Base-by-base conservation (phyloP, 1,284 basidiomycete genomes). In the Ustilago loliicola region DNA sequence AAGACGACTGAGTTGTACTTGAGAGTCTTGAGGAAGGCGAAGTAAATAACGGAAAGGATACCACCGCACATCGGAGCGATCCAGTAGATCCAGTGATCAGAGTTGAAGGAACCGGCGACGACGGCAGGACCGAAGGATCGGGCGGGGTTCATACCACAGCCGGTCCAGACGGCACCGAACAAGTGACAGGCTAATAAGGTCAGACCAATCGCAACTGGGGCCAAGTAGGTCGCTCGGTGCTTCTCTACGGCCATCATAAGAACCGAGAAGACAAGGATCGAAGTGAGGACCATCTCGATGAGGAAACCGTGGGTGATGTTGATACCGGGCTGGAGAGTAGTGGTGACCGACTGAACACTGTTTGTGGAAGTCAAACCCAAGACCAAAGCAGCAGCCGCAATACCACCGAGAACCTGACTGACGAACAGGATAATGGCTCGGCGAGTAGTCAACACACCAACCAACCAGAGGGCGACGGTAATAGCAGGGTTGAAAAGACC, bases 121-220 rank as follows among this genome's bases (percentile, higher is more conserved):
- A 90, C 91, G 3, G 92, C 91, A 0, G 93, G 93, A 0, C 92
- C 93, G 83, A 93, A 93, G 0, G 92, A 87, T 74, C 92, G 89
- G 15, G 93, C 92, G 1, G 91, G 91, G 83, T 93, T 93, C 89
- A 91, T 90, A 17, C 88, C 88, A 91, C 92, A 66, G 92, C 88
- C 79, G 0, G 69, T 80, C 72, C 72, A 74, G 0, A 74, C 72
- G 0, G 55, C 72, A 2, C 62, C 66, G 29, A 74, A 72, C 0
- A 78, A 59, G 30, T 81, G 80, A 42, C 48, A 52, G 1, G 72
- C 69, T 21, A 82, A 55, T 19, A 80, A 51, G 8, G 66, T 68
- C 1, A 82, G 69, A 9, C 92, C 92, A 62, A 93, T 91, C 4
- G 92, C 91, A 71, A 93, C 86, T 3, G 92, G 93, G 23, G 92